These are phyloP conservation scores for Plectosphaerella sp. DNA, from an alignment of 2,329 filamentous ascomycete species.

Conservation along the genomic window DNA sequence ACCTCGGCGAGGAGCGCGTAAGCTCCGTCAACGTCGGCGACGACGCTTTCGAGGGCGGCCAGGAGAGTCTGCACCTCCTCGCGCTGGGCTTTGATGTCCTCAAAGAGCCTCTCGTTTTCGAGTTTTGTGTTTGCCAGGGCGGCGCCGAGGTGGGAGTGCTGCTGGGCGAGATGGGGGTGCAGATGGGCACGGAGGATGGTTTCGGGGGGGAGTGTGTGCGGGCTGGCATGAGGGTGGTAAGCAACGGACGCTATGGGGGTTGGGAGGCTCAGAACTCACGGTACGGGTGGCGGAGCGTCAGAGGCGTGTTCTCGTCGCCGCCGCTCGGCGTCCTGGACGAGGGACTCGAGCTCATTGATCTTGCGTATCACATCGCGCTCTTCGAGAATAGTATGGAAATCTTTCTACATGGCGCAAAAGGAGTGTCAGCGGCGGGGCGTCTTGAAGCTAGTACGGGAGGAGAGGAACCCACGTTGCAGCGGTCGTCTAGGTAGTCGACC, in stretches of 20 bases:
- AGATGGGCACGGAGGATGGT: constrained; percentile 52
- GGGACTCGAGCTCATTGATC: constrained; percentile 54
- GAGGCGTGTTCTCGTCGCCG: constrained; percentile 26
- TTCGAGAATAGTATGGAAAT: constrained; percentile 52
- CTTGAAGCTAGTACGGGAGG: neutral
- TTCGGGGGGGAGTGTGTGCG: constrained; percentile 51
- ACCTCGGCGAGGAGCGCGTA: constrained; percentile 43
- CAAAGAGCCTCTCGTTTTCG: constrained; percentile 50
- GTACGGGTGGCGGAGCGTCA: constrained; percentile 28
- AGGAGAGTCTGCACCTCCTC: constrained; percentile 50
- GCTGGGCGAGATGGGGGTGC: constrained; percentile 43
- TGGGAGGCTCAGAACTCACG: constrained; percentile 30
- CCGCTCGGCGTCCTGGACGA: constrained; percentile 46
- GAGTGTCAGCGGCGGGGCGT: no score
- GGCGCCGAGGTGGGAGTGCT: constrained; percentile 53
- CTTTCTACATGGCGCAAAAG: constrained; percentile 28
- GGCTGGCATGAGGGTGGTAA: constrained; percentile 26
- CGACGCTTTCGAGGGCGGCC: constrained; percentile 41
- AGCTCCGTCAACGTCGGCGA: constrained; percentile 51
- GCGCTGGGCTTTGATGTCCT: constrained; percentile 48
- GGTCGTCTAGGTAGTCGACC: constrained; percentile 48
- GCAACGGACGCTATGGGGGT: neutral
- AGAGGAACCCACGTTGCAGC: constrained; percentile 40
- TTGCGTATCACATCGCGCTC: constrained; percentile 48
- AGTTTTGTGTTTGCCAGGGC: constrained; percentile 51